These are phyloP conservation scores for Panellus pusillus DNA, from an alignment of 768 basidiomycete genomes.

Conservation along the genomic window DNA sequence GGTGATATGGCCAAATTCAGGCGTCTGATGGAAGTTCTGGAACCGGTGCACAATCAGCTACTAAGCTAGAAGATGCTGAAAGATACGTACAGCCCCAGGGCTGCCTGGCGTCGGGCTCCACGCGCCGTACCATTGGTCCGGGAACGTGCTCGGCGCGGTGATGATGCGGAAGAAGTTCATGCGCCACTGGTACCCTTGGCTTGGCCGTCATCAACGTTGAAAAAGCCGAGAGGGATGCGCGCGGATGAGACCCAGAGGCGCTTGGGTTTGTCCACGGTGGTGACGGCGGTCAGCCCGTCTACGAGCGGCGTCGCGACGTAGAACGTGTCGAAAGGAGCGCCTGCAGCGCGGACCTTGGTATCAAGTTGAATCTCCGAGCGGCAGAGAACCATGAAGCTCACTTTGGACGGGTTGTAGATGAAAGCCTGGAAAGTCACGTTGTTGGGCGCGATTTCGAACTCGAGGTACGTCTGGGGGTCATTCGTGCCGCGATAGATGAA, in stretches of 20 bases:
- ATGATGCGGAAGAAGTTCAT: constrained; percentile 22
- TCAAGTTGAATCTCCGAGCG: neutral
- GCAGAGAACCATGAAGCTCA: neutral
- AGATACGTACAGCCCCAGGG: too few species aligned
- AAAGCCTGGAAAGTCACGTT: constrained; percentile 21
- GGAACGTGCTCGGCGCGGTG: constrained; percentile 12
- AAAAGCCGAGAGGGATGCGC: constrained; percentile 19
- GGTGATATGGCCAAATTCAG: constrained; percentile 1
- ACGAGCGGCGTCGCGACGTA: constrained; percentile 10
- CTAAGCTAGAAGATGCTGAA: too few species aligned
- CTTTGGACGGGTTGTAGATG: constrained; percentile 21
- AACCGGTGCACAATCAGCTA: too few species aligned
- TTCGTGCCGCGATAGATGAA: constrained; percentile 11
- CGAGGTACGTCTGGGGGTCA: constrained; percentile 13
- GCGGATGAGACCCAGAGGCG: constrained; percentile 14
- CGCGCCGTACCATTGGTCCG: constrained; percentile 18
- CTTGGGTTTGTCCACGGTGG: constrained; percentile 13
- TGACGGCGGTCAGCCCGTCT: constrained; percentile 17
- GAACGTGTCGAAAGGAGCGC: constrained; percentile 15
- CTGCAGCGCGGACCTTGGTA: constrained; percentile 11
- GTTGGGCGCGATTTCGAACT: constrained; percentile 18
- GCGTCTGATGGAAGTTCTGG: constrained; percentile 1
- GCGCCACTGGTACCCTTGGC: constrained; percentile 19
- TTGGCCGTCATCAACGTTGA: constrained; percentile 17
- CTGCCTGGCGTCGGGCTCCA: constrained; percentile 8